Percentiles rank a stretch among this genome's conserved stretches.
phyloP scores from a whole-genome alignment of 2,329 filamentous ascomycete genomes.

The Aspergillus persii region DNA sequence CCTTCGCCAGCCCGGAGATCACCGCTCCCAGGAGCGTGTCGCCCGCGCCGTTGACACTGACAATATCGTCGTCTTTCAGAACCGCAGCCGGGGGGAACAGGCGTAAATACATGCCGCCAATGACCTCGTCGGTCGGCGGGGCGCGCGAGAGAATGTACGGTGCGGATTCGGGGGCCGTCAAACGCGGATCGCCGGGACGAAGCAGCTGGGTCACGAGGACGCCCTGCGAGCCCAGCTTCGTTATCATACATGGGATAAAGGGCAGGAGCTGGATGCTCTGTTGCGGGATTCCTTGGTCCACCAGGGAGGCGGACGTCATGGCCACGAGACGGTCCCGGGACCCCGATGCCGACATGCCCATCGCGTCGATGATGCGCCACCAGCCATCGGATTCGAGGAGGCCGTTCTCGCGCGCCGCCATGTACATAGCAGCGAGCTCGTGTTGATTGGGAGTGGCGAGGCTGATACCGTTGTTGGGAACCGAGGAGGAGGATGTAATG shows the following conservation, averaged over 20 bases:
- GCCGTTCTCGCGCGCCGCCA: conserved; percentile 62
- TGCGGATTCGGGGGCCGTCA: conserved; percentile 61
- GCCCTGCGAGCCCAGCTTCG: conserved; percentile 75
- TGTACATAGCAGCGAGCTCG: conserved; percentile 78
- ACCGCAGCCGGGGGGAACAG: conserved; percentile 66
- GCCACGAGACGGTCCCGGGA: conserved; percentile 69
- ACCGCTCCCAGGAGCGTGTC: conserved; percentile 89
- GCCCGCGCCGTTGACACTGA: conserved; percentile 91
- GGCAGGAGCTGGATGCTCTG: conserved; percentile 82
- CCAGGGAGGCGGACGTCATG: conserved; percentile 65
- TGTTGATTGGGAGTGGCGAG: conserved; percentile 79
- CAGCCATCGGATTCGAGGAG: conserved; percentile 70
- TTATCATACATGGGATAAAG: conserved; percentile 79
- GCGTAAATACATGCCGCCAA: conserved; percentile 83
- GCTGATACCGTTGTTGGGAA: conserved; percentile 66
- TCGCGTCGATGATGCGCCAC: conserved; percentile 76
- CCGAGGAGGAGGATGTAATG: conserved; percentile 37
- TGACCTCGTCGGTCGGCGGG: conserved; percentile 52
- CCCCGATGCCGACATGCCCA: conserved; percentile 67
- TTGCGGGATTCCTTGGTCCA: conserved; percentile 78
- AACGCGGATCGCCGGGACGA: conserved; percentile 61
- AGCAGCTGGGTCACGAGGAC: conserved; percentile 75
- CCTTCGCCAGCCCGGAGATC: conserved; percentile 70
- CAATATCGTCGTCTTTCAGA: conserved; percentile 62
- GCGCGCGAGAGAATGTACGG: conserved; percentile 70